phyloP scores from a whole-genome alignment of 441 rosid genomes.

The Erodium chrysanthum region DNA sequence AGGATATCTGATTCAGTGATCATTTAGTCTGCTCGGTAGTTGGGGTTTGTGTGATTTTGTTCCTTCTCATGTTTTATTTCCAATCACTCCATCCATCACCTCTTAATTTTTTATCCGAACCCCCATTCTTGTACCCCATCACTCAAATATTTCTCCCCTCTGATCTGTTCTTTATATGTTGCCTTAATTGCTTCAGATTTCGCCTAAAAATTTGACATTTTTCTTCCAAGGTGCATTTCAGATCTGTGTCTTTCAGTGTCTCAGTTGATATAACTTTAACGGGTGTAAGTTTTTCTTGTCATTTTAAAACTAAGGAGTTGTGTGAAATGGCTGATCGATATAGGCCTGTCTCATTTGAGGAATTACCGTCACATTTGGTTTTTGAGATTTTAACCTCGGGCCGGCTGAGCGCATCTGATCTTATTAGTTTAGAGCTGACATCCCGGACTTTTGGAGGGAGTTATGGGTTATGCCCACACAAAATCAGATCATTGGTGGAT shows the following conservation, averaged over 20 bases:
- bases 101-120: slow-evolving; percentile 33
- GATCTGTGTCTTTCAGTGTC: not conserved
- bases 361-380: slow-evolving; percentile 82
- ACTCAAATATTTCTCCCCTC: slow-evolving; percentile 52
- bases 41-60: slow-evolving; percentile 22
- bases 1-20: not conserved
- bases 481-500: slow-evolving; percentile 66
- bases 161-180: slow-evolving; percentile 63
- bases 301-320: no score
- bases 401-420: slow-evolving; percentile 56
- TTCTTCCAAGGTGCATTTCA: not conserved
- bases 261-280: not conserved
- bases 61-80: slow-evolving; percentile 77
- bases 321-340: slow-evolving; percentile 49
- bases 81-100: slow-evolving; percentile 43
- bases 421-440: slow-evolving; percentile 60
- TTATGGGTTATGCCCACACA: slow-evolving; percentile 48
- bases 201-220: slow-evolving; percentile 63
- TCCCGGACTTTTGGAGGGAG: slow-evolving; percentile 63
- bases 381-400: slow-evolving; percentile 64
- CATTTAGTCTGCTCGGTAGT: not conserved
- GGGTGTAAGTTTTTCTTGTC: no score
- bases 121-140: slow-evolving; percentile 39
- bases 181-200: slow-evolving; percentile 65
- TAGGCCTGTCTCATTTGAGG: slow-evolving; percentile 48